phyloP scores from a whole-genome alignment of 495 filamentous ascomycete species.

The Tetracladium marchalianum region DNA sequence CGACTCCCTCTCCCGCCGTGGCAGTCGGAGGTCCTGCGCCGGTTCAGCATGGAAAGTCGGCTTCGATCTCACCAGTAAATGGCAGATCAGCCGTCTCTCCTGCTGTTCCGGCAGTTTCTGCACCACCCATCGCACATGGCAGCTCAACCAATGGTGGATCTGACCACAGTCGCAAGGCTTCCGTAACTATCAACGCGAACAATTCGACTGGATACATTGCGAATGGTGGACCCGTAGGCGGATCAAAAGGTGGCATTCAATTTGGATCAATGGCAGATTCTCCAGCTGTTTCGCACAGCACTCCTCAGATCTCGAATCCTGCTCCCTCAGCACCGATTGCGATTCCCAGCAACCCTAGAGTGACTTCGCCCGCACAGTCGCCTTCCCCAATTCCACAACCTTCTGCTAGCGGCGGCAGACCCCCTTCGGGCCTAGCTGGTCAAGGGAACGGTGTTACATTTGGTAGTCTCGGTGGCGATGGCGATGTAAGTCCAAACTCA shows the following conservation, averaged over 20 bases:
- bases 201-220: constrained; percentile 57
- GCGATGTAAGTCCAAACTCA: constrained; percentile 49
- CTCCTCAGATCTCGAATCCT: constrained; percentile 37
- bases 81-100: constrained; percentile 66
- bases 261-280: constrained; percentile 72
- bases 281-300: constrained; percentile 54
- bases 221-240: constrained; percentile 59
- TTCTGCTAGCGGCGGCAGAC: constrained; percentile 74
- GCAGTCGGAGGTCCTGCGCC: constrained; percentile 59
- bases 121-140: constrained; percentile 34
- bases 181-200: constrained; percentile 76
- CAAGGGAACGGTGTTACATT: constrained; percentile 61
- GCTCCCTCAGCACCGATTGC: constrained; percentile 50
- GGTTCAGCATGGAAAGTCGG: constrained; percentile 67
- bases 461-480: constrained; percentile 70
- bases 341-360: constrained; percentile 54
- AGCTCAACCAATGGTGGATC: constrained; percentile 45
- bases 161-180: constrained; percentile 69
- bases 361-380: constrained; percentile 64
- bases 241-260: constrained; percentile 54
- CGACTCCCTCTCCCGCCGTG: constrained; percentile 43
- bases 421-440: constrained; percentile 58
- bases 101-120: constrained; percentile 46
- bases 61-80: constrained; percentile 71
- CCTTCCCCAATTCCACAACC: constrained; percentile 86